Conservation (phyloP, 768 basidiomycete genomes). For the Tylopilus intermedius region DNA sequence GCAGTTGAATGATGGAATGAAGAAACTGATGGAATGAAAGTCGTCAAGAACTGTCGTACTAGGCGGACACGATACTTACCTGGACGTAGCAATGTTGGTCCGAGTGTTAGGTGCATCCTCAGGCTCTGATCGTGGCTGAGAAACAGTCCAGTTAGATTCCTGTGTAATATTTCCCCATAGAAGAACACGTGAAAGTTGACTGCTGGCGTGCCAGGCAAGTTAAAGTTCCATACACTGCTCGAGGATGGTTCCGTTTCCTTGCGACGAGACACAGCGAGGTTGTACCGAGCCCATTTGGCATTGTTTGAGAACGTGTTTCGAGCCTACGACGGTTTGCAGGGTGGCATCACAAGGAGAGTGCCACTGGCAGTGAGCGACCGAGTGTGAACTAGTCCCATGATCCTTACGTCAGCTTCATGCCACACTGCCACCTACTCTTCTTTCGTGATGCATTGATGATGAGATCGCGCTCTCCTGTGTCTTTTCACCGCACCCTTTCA, state of each 20-base stretch:
- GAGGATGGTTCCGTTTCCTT: constrained; percentile 61
- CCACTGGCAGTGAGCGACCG: background rate
- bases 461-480: too few species aligned
- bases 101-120: constrained; percentile 59
- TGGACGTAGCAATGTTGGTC: constrained; percentile 51
- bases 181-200: constrained; percentile 62
- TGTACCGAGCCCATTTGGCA: constrained; percentile 63
- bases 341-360: background rate
- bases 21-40: constrained; percentile 36
- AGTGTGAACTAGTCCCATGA: too few species aligned
- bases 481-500: too few species aligned
- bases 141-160: constrained; percentile 7
- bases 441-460: too few species aligned
- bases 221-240: constrained; percentile 58
- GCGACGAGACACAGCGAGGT: constrained; percentile 50
- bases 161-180: constrained; percentile 57
- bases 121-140: constrained; percentile 47
- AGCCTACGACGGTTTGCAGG: constrained; percentile 49
- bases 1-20: constrained; percentile 59
- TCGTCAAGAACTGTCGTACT: background rate
- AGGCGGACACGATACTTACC: constrained; percentile 27
- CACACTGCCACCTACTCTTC: too few species aligned
- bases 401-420: too few species aligned
- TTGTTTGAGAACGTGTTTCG: constrained; percentile 57
- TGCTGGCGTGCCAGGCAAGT: constrained; percentile 51